phyloP scores from a whole-genome alignment of 2,329 filamentous ascomycete species.

The Penicillium sp. region DNA sequence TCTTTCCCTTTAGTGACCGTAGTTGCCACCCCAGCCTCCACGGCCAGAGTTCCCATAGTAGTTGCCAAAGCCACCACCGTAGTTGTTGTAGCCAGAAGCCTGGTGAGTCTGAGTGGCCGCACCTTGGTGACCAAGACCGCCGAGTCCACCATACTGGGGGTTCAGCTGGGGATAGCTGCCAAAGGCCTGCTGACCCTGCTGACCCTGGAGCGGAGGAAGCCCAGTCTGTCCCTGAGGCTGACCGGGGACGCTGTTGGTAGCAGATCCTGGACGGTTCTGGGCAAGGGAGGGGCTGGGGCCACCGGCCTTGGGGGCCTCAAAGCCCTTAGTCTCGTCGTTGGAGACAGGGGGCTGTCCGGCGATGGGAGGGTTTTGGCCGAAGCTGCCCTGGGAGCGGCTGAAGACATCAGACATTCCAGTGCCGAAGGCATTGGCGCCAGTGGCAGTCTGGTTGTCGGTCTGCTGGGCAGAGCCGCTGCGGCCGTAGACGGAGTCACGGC shows the following conservation, averaged over 20 bases:
- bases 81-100: slow-evolving; percentile 42
- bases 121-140: slow-evolving; percentile 43
- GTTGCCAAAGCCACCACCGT: slow-evolving; percentile 43
- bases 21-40: slow-evolving; percentile 48
- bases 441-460: slow-evolving; percentile 51
- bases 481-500: slow-evolving; percentile 57
- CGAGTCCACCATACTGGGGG: slow-evolving; percentile 51
- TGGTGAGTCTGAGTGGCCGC: slow-evolving; percentile 41
- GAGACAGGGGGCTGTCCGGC: slow-evolving; percentile 48
- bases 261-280: slow-evolving; percentile 61
- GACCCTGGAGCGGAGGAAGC: slow-evolving; percentile 53
- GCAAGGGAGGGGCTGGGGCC: slow-evolving; percentile 60
- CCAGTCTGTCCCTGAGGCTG: slow-evolving; percentile 50
- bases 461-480: slow-evolving; percentile 57
- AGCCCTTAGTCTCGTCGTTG: slow-evolving; percentile 57
- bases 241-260: slow-evolving; percentile 56
- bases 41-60: slow-evolving; percentile 45
- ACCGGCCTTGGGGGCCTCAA: slow-evolving; percentile 54
- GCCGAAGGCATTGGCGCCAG: slow-evolving; percentile 49
- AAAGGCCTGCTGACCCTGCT: slow-evolving; percentile 54
- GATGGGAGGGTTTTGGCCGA: slow-evolving; percentile 53
- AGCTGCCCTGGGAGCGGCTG: slow-evolving; percentile 55
- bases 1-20: slow-evolving; percentile 40
- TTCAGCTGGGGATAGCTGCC: slow-evolving; percentile 55
- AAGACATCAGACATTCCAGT: slow-evolving; percentile 57